Conservation (phyloP, 371 early-diverging fungal species). For the Zancudomyces culisetae region DNA sequence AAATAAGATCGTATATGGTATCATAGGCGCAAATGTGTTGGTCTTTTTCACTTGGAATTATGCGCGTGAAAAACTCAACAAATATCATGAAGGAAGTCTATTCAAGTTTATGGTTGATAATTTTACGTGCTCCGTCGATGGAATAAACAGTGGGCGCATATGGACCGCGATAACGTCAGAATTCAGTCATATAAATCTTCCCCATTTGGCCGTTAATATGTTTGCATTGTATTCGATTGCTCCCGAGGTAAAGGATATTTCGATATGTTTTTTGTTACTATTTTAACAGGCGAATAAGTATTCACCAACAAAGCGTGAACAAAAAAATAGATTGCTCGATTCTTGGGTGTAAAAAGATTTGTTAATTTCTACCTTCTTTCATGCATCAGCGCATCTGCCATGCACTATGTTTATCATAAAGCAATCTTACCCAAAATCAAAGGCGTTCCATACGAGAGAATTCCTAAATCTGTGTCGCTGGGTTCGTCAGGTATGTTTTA, state of each 20-base stretch:
- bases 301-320: no score
- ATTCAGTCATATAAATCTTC: slow-evolving; percentile 18
- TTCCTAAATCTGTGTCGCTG: not conserved
- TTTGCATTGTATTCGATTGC: slow-evolving; percentile 31
- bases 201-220: slow-evolving; percentile 30
- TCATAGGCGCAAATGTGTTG: slow-evolving; percentile 17
- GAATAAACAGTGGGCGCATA: slow-evolving; percentile 11
- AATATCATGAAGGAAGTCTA: slow-evolving; percentile 9
- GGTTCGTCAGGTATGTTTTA: slow-evolving; percentile 2
- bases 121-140: slow-evolving; percentile 11
- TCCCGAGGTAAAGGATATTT: slow-evolving; percentile 1
- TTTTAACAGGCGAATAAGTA: not conserved
- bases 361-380: slow-evolving; percentile 25
- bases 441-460: slow-evolving; percentile 1
- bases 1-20: slow-evolving; percentile 8
- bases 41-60: slow-evolving; percentile 16
- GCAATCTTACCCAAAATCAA: slow-evolving; percentile 4
- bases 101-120: slow-evolving; percentile 11
- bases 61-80: slow-evolving; percentile 5
- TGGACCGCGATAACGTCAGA: slow-evolving; percentile 24
- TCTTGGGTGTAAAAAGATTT: slow-evolving; percentile 24
- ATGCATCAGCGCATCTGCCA: not conserved
- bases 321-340: slow-evolving; percentile 19
- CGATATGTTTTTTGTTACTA: not conserved
- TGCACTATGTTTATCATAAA: not conserved